Conservation (phyloP, 1,284 basidiomycete species). For the Cystobasidium sp. region DNA sequence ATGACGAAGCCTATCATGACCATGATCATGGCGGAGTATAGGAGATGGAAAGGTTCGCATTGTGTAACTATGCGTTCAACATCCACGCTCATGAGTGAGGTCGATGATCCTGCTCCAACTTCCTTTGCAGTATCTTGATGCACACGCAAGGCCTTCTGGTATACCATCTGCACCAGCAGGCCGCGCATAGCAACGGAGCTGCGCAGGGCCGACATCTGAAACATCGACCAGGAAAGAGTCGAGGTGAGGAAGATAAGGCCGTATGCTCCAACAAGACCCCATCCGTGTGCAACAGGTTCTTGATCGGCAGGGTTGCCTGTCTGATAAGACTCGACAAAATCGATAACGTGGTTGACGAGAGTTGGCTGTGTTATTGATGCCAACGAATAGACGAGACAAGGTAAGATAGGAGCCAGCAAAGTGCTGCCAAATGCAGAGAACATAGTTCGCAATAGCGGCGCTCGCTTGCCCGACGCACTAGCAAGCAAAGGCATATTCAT, state of each 20-base stretch:
- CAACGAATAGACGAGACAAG: constrained; percentile 48
- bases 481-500: not conserved
- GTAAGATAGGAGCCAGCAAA: constrained; percentile 50
- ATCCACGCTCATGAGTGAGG: constrained; percentile 54
- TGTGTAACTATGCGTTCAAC: constrained; percentile 51
- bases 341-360: constrained; percentile 51
- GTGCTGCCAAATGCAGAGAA: constrained; percentile 48
- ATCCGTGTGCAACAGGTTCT: constrained; percentile 50
- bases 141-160: constrained; percentile 52
- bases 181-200: constrained; percentile 51
- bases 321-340: constrained; percentile 49
- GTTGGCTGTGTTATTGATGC: constrained; percentile 50
- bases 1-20: constrained; percentile 51
- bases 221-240: constrained; percentile 34
- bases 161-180: constrained; percentile 52
- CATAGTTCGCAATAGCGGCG: constrained; percentile 46
- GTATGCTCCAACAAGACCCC: constrained; percentile 54
- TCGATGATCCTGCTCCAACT: constrained; percentile 51
- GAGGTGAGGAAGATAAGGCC: constrained; percentile 51
- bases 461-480: constrained; percentile 4
- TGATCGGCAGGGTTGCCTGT: constrained; percentile 22
- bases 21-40: constrained; percentile 51
- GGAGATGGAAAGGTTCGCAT: constrained; percentile 32
- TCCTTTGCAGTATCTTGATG: constrained; percentile 50
- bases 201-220: constrained; percentile 43